Base-by-base conservation (phyloP, 148 eudicot species). In the Persicaria maculosa region DNA sequence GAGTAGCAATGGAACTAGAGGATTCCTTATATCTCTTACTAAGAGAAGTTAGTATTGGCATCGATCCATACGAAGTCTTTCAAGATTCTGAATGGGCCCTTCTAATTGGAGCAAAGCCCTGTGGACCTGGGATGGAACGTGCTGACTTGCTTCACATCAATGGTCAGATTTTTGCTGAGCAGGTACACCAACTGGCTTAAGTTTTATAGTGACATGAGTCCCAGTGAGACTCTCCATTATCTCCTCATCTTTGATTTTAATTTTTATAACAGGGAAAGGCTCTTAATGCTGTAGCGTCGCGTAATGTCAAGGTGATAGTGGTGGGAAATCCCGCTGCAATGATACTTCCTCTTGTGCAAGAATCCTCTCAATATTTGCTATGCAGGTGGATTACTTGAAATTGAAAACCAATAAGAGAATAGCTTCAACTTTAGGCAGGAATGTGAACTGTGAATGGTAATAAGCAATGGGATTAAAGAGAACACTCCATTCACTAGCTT, bases 61-160 rank as follows among this genome's bases (percentile, higher is more conserved):
- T 96, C 78, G 97, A 96, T 80, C 88, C 99, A 52, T 92, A 90
- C 69, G 99, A 96, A 0, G 86, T 96, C 44, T 96, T 96, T 76
- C 85, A 84, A 78, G 94, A 96, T 88, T 94, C 85, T 70, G 99
- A 96, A 71, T 96, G 99, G 99, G 97, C 97, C 43, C 92, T 96
- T 83, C 81, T 96, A 72, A 96, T 96, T 64, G 99, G 99, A 57
- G 99, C 99, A 67, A 96, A 96, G 85, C 99, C 99, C 47, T 90
- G 99, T 72, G 99, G 99, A 12, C 99, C 99, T 47, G 99, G 99
- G 62, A 89, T 96, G 97, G 99, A 96, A 77, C 83, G 99, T 17
- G 89, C 99, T 64, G 94, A n/a, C 81, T 84, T 96, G 75, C 84
- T 96, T 59, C 97, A 96, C 83, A 87, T 92, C 76, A 96, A 96